Evolutionary conservation across 2,329 filamentous ascomycete species (phyloP).

Genomic region (Graphilbum fragrans): DNA sequence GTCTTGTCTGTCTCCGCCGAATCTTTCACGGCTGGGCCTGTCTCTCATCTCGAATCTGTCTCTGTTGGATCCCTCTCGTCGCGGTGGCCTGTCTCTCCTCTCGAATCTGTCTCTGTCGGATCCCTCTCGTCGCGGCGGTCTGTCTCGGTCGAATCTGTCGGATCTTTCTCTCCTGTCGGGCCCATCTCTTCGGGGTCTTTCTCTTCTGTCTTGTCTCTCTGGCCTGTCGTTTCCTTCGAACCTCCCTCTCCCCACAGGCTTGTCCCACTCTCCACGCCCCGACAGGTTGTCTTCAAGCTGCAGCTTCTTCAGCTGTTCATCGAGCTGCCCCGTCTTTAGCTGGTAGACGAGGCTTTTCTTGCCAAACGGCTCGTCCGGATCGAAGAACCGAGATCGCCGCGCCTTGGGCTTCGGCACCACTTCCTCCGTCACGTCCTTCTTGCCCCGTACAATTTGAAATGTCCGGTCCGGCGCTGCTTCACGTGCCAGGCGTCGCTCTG

Average conservation of each 20-base stretch:
- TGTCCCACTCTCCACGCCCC: no score
- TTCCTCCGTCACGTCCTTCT: slow-evolving; percentile 37
- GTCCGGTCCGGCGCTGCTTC: slow-evolving; percentile 13
- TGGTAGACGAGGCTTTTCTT: slow-evolving; percentile 44
- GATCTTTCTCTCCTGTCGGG: background rate
- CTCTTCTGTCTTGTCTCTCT: background rate
- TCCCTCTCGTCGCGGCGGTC: no score
- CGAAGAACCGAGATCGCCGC: slow-evolving; percentile 38
- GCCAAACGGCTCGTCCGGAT: slow-evolving; percentile 35
- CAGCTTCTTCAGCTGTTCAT: slow-evolving; percentile 17
- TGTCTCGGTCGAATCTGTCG: background rate
- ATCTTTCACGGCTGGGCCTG: no score
- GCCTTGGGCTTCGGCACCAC: slow-evolving; percentile 27
- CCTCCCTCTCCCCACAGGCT: background rate
- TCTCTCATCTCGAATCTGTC: no score
- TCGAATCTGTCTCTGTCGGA: no score
- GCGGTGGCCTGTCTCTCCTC: no score
- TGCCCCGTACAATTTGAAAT: slow-evolving; percentile 31
- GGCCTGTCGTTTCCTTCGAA: background rate
- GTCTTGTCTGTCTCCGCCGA: no score
- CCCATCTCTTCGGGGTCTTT: background rate
- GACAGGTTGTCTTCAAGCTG: background rate
- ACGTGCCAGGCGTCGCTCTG: slow-evolving; percentile 15
- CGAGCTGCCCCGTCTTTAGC: slow-evolving; percentile 32
- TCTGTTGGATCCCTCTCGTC: no score